These are phyloP conservation scores for Fusarium solani-melongenae DNA, from an alignment of 2,329 filamentous ascomycete species.

Conservation along the genomic window DNA sequence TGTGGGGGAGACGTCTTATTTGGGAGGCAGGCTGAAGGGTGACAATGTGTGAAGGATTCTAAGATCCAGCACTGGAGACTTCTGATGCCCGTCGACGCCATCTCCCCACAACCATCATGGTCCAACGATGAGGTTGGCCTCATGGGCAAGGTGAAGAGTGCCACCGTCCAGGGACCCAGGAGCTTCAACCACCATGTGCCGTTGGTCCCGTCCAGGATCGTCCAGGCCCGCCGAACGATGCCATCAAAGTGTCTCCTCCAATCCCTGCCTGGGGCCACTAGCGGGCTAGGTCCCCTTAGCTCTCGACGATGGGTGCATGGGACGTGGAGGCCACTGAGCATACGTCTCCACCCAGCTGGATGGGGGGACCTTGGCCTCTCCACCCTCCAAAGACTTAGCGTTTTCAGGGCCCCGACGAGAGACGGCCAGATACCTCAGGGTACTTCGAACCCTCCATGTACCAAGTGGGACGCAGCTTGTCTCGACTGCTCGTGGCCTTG, in stretches of 20 bases:
- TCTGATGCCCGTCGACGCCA: conserved; percentile 38
- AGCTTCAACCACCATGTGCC: conserved; percentile 35
- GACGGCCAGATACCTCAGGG: conserved; percentile 38
- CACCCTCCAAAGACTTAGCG: conserved; percentile 41
- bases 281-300: conserved; percentile 26
- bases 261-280: conserved; percentile 27
- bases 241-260: conserved; percentile 24
- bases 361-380: conserved; percentile 32
- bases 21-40: conserved; percentile 36
- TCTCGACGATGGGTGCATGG: conserved; percentile 35
- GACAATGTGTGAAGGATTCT: conserved; percentile 40
- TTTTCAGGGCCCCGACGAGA: conserved; percentile 27
- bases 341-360: conserved; percentile 36
- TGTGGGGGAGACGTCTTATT: conserved; percentile 48
- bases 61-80: conserved; percentile 40
- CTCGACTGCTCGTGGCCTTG: conserved; percentile 28
- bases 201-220: conserved; percentile 37
- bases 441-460: conserved; percentile 33
- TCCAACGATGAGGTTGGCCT: conserved; percentile 35
- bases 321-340: conserved; percentile 35
- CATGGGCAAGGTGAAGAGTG: conserved; percentile 35
- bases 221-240: conserved; percentile 29
- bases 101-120: conserved; percentile 43
- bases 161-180: conserved; percentile 13
- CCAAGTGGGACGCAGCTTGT: conserved; percentile 34